These are phyloP conservation scores for Zygosaccharomyces pseudobailii DNA, from an alignment of 1,139 yeast genomes.

Conservation along the genomic window DNA sequence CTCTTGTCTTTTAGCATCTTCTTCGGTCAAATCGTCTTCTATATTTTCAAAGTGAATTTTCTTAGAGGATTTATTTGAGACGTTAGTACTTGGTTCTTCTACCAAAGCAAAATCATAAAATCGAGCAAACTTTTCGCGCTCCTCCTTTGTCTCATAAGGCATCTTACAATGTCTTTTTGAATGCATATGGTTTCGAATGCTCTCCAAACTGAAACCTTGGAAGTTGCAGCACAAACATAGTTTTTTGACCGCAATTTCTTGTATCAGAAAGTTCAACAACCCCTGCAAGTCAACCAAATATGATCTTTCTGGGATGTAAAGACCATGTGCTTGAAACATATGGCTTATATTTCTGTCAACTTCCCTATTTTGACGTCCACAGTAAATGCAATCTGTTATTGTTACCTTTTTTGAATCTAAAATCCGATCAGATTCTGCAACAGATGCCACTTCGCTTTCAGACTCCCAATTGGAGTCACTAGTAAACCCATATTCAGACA, in stretches of 20 bases:
- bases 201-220: conserved; percentile 77
- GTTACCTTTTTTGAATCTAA: conserved; percentile 15
- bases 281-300: conserved; percentile 70
- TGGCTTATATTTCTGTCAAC: conserved; percentile 68
- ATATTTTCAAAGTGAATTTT: conserved; percentile 34
- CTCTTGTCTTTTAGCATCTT: conserved; percentile 33
- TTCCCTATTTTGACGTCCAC: conserved; percentile 38
- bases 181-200: conserved; percentile 86
- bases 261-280: conserved; percentile 67
- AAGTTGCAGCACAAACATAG: conserved; percentile 79
- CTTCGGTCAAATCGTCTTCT: conserved; percentile 32
- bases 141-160: conserved; percentile 82
- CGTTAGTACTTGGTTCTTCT: conserved; percentile 37
- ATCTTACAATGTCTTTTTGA: conserved; percentile 82
- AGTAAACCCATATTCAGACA: conserved; percentile 45
- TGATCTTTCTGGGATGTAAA: conserved; percentile 77
- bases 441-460: conserved; percentile 27
- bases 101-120: conserved; percentile 82
- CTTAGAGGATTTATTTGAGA: conserved; percentile 25
- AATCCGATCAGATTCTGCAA: conserved; percentile 24
- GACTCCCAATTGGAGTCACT: conserved; percentile 43
- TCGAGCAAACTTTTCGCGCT: conserved; percentile 71
- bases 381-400: conserved; percentile 36
- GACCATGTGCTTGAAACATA: conserved; percentile 74
- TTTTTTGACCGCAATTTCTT: conserved; percentile 79